Base-by-base conservation (phyloP, 2,329 filamentous ascomycete species). In the Epichloe scottii region DNA sequence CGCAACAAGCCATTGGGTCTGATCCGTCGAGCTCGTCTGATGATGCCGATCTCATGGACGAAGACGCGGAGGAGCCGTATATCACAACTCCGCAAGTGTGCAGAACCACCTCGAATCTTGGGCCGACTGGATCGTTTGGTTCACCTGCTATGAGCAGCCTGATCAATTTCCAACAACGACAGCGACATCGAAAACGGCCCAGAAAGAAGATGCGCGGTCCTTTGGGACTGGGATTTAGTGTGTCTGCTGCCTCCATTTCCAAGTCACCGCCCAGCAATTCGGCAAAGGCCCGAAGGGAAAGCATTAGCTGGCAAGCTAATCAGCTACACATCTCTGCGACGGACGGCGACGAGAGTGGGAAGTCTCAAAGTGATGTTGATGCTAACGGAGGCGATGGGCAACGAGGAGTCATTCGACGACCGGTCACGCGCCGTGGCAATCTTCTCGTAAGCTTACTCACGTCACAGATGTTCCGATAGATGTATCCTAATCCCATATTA, bases 291-390 rank as follows among this genome's bases (percentile, higher is more conserved):
- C 78, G 91, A 43, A 77, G 91, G 42, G 90, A 96, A 66, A 95
- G 89, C 65, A 82, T 97, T 54, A 94, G 87, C 57, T 82, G 93
- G 72, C 89, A 90, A 38, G 90, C 90, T 15, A 90, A 93, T 58
- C 89, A 95, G 59, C 70, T 96, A 19, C 85, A 93, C 56, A 85
- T 96, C 38, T 83, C 80, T 49, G 79, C 88, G 4, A 89, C 84
- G 58, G 90, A 72, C 34, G 62, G 61, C 5, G 70, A 95, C 60
- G 89, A 71, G 39, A 64, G 60, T 34, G 53, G 89, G 57, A 87
- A 84, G 61, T 85, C 87, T 14, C 87, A 91, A 56, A 81, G 79
- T 57, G 71, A 78, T 49, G 68, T 67, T 7, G 71, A 72, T 17
- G 73, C 73, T 45, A 67, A 69, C 14, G 68, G 71, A 46, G 66